Evolutionary conservation across 2,329 filamentous ascomycete genomes (phyloP).

Genomic region (Microcyclosporella mali): DNA sequence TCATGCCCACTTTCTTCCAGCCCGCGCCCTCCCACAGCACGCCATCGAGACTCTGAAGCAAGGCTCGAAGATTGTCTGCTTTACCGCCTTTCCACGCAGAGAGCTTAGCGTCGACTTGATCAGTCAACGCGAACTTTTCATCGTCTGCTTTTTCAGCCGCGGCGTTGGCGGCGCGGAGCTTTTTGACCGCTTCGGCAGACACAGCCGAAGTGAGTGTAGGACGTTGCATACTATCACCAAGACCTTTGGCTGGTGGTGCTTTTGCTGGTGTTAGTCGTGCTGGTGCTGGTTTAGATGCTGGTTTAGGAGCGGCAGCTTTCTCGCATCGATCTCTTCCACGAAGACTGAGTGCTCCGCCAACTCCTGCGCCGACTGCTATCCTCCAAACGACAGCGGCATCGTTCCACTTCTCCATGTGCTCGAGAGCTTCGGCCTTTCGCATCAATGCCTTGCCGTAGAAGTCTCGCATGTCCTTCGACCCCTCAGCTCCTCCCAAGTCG

Average conservation of each 20-base stretch:
- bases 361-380: conserved; percentile 71
- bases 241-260: conserved; percentile 16
- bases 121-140: conserved; percentile 83
- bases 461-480: conserved; percentile 78
- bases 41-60: conserved; percentile 77
- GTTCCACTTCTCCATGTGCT: conserved; percentile 89
- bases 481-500: conserved; percentile 53
- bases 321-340: conserved; percentile 86
- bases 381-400: conserved; percentile 80
- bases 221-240: conserved; percentile 23
- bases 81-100: conserved; percentile 83
- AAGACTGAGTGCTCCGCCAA: conserved; percentile 77
- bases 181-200: conserved; percentile 66
- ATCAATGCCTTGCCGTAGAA: conserved; percentile 90
- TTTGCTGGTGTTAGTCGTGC: conserved; percentile 40
- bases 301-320: conserved; percentile 56
- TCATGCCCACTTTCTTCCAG: conserved; percentile 95
- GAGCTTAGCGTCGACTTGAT: conserved; percentile 76
- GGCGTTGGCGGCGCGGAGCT: conserved; percentile 75
- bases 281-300: conserved; percentile 53
- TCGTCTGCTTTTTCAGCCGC: conserved; percentile 82
- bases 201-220: conserved; percentile 29
- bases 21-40: conserved; percentile 88
- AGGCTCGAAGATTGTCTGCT: conserved; percentile 80
- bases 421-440: conserved; percentile 90